These are phyloP conservation scores for Fomes fomentarius DNA, from an alignment of 1,284 basidiomycete genomes.

Conservation along the genomic window DNA sequence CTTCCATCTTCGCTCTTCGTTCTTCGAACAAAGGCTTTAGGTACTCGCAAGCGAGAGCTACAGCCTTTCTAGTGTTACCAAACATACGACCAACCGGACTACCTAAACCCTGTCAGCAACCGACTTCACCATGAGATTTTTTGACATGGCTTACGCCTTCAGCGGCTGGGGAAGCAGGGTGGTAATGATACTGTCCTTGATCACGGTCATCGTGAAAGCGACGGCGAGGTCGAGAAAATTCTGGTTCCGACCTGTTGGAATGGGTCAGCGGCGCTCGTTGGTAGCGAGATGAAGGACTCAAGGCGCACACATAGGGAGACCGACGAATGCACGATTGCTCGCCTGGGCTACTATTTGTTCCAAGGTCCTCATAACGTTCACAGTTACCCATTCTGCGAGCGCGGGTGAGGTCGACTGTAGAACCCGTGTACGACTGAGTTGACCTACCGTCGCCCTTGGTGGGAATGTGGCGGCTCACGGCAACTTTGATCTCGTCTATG, in stretches of 20 bases:
- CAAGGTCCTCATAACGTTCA: slow-evolving; percentile 18
- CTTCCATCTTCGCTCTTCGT: background rate
- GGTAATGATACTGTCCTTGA: slow-evolving; percentile 8
- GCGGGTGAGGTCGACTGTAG: background rate
- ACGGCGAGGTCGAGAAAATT: slow-evolving; percentile 24
- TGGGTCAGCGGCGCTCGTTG: no score
- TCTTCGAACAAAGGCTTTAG: background rate
- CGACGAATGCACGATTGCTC: slow-evolving; percentile 34
- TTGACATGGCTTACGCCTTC: slow-evolving; percentile 29
- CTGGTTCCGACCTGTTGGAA: slow-evolving; percentile 28
- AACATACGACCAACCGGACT: background rate
- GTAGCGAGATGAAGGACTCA: no score
- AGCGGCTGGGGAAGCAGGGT: slow-evolving; percentile 33
- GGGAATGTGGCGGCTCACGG: slow-evolving; percentile 25
- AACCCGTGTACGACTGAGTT: no score
- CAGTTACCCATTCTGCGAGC: slow-evolving; percentile 26
- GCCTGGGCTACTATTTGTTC: slow-evolving; percentile 29
- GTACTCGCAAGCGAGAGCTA: background rate
- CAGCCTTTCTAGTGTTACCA: background rate
- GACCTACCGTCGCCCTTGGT: slow-evolving; percentile 14
- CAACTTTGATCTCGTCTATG: slow-evolving; percentile 30
- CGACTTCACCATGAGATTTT: background rate
- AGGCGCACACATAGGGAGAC: slow-evolving; percentile 31
- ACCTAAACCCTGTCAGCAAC: background rate
- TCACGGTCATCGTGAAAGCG: slow-evolving; percentile 8